Evolutionary conservation across 192 early-diverging fungal genomes (phyloP).

Genomic region (Gigaspora rosea): DNA sequence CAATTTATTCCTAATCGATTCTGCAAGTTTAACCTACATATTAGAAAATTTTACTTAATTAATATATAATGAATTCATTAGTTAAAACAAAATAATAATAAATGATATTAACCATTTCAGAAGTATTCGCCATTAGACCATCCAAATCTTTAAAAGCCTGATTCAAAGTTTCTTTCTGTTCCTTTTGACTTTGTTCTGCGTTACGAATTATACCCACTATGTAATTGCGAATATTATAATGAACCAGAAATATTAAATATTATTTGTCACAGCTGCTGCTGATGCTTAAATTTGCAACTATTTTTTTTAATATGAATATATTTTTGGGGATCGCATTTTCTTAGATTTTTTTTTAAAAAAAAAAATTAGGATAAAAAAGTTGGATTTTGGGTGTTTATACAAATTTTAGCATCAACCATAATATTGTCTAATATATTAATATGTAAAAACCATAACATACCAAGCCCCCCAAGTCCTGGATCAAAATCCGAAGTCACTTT

Average conservation of each 20-base stretch:
- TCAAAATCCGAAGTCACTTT: conserved; percentile 20
- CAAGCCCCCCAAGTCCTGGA: conserved; percentile 48
- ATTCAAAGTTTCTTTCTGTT: conserved; percentile 66
- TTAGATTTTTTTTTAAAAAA: no score
- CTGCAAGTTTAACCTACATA: conserved; percentile 60
- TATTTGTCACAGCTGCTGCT: no score
- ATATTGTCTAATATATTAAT: background rate
- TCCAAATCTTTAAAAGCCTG: conserved; percentile 90
- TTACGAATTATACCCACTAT: conserved; percentile 65
- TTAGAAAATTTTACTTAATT: conserved; percentile 27
- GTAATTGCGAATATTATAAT: background rate
- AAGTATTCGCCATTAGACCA: conserved; percentile 82
- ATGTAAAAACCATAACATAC: conserved; percentile 46
- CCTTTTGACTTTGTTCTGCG: conserved; percentile 66
- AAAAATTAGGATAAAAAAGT: no score
- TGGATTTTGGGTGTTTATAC: no score
- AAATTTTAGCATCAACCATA: background rate
- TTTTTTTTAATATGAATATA: no score
- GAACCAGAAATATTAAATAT: background rate
- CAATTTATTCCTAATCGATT: conserved; percentile 63
- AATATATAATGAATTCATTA: conserved; percentile 22
- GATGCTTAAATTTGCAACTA: no score
- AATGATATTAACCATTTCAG: conserved; percentile 72
- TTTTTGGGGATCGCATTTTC: no score
- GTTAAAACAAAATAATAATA: background rate